Base-by-base conservation (phyloP, 768 basidiomycete species). In the Guyanaporus albipodus region DNA sequence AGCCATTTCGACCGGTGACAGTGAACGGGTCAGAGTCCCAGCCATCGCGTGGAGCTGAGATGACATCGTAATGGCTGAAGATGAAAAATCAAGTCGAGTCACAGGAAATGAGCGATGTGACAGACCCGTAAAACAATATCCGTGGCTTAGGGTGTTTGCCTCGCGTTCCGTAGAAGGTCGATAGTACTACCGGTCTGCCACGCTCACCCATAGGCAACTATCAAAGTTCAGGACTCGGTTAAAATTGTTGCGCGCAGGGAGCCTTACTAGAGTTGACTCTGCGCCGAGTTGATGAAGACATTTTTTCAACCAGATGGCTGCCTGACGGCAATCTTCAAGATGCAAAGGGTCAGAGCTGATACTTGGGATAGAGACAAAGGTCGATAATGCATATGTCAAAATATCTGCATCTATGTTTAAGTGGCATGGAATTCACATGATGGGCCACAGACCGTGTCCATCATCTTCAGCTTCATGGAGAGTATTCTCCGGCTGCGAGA, bases 51-150 rank as follows among this genome's bases (percentile, higher is more conserved):
- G 80, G 82, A 0, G 93, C 92, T 0, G 85, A 73, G 38, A 98
- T 90, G n/a, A 98, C 91, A 57, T 99, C 96, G 69, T 98, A 99
- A 64, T 99, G 96, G 2, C 91, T 91, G 38, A 4, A 27, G 39
- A 28, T 28, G 17, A 32, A 32, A 29, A 18, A 17, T 21, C 35
- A 1, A 48, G 28, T 41, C n/a, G 17, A 12, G 31, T 7, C 31
- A 8, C 19, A 37, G 11, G 22, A 22, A 23, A 44, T 2, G 8
- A 11, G 3, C 5, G 14, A 17, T 0, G 1, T 12, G 10, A 19
- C 55, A 74, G 57, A 88, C 83, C 93, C 95, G 55, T 98, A 99
- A 66, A 95, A 94, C 11, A 97, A 70, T 3, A 98, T 75, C 6
- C 94, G 77, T 7, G 80, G 87, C 49, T 83, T 84, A 3, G 70